Percentiles rank a stretch among this genome's conserved stretches.
Conservation (phyloP, 2,329 filamentous ascomycete genomes). For the Epichloe amarillans region DNA sequence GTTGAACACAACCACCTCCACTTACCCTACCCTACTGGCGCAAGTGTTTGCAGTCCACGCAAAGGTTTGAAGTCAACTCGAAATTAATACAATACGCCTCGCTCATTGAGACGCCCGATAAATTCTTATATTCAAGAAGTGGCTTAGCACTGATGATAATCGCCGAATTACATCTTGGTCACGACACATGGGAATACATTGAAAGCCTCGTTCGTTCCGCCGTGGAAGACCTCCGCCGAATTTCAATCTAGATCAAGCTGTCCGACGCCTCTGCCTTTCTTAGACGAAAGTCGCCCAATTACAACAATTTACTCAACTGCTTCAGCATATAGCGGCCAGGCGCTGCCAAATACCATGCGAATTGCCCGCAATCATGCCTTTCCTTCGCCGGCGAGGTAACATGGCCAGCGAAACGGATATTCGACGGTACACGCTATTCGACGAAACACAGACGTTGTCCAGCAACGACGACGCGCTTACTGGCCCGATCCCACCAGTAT, state of each 20-base stretch:
- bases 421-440: slow-evolving; percentile 35
- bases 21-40: background rate
- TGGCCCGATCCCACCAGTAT: slow-evolving; percentile 6
- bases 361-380: slow-evolving; percentile 36
- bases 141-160: too few relatives aligned
- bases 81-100: background rate
- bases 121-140: background rate
- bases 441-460: slow-evolving; percentile 16
- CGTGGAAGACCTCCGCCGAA: background rate
- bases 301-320: background rate
- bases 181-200: background rate
- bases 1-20: background rate
- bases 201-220: background rate
- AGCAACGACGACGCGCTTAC: slow-evolving; percentile 11
- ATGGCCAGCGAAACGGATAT: slow-evolving; percentile 46
- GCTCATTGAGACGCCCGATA: background rate
- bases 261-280: background rate
- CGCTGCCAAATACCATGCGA: slow-evolving; percentile 24
- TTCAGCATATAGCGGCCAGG: background rate
- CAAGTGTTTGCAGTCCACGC: background rate
- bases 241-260: background rate
- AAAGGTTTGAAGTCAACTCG: background rate
- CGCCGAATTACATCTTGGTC: background rate
- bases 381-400: slow-evolving; percentile 47
- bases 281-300: background rate